Evolutionary conservation across 305 asterid species (phyloP).

Genomic region (Fraxinus nigra): DNA sequence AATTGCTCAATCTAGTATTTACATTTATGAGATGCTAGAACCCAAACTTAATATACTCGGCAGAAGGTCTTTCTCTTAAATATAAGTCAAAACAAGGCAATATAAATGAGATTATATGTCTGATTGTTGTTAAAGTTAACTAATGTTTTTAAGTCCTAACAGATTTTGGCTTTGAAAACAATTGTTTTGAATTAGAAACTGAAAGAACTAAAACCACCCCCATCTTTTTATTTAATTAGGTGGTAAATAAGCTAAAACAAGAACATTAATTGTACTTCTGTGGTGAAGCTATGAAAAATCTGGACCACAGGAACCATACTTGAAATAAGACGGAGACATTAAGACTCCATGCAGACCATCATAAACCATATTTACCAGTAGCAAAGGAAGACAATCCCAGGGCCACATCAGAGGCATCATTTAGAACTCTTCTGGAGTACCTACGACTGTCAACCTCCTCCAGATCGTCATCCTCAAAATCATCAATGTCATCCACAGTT

Average conservation of each 20-base stretch:
- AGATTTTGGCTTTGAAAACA: slow-evolving; percentile 11
- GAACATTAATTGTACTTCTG: background rate
- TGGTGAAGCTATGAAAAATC: background rate
- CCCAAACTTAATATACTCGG: background rate
- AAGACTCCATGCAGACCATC: background rate
- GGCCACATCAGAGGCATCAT: slow-evolving; percentile 91
- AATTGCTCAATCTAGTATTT: background rate
- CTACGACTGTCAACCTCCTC: slow-evolving; percentile 68
- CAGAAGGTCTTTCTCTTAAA: background rate
- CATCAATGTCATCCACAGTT: slow-evolving; percentile 91
- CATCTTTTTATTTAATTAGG: background rate
- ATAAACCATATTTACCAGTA: slow-evolving; percentile 53
- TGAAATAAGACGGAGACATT: background rate
- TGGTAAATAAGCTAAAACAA: background rate
- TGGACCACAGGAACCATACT: background rate
- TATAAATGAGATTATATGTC: background rate
- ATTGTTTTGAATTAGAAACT: background rate
- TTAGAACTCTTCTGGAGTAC: slow-evolving; percentile 91
- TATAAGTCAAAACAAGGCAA: background rate
- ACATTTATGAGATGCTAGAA: background rate
- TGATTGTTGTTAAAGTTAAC: background rate
- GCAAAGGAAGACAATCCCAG: slow-evolving; percentile 76
- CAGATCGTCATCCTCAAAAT: slow-evolving; percentile 69
- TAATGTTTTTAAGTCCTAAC: background rate
- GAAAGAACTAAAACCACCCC: background rate